Conservation (phyloP, 106 monocot species). For the Xerophyta viscosa region DNA sequence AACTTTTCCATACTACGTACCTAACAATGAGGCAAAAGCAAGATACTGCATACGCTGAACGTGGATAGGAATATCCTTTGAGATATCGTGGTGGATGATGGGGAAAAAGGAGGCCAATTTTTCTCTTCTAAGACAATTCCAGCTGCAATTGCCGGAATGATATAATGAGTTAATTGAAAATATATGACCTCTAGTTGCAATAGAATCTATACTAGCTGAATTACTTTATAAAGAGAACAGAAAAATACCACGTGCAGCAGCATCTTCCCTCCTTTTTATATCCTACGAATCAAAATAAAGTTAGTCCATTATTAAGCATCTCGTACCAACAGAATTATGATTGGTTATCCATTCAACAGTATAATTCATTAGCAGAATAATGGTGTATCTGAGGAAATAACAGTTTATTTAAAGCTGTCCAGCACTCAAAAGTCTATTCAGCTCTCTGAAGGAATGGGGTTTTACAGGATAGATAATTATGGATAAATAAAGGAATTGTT, state of each 20-base stretch:
- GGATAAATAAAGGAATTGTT: no score
- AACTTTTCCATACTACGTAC: slow-evolving; percentile 36
- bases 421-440: no score
- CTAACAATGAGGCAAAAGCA: slow-evolving; percentile 70
- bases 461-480: no score
- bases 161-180: neutral
- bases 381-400: no score
- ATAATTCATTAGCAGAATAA: no score
- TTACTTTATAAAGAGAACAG: slow-evolving; percentile 4
- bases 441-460: no score
- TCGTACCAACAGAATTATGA: no score
- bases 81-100: slow-evolving; percentile 74
- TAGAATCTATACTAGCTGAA: neutral
- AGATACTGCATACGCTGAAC: slow-evolving; percentile 69
- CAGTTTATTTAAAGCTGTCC: no score
- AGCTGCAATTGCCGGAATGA: slow-evolving; percentile 27
- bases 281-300: slow-evolving; percentile 19
- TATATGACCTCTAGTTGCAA: slow-evolving; percentile 1
- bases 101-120: slow-evolving; percentile 78
- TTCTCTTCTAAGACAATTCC: slow-evolving; percentile 61
- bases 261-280: slow-evolving; percentile 48
- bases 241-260: slow-evolving; percentile 37
- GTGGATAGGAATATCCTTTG: slow-evolving; percentile 61
- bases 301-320: neutral
- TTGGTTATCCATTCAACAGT: no score